phyloP scores from a whole-genome alignment of 129 eudicot species.

The Dittrichia graveolens region DNA sequence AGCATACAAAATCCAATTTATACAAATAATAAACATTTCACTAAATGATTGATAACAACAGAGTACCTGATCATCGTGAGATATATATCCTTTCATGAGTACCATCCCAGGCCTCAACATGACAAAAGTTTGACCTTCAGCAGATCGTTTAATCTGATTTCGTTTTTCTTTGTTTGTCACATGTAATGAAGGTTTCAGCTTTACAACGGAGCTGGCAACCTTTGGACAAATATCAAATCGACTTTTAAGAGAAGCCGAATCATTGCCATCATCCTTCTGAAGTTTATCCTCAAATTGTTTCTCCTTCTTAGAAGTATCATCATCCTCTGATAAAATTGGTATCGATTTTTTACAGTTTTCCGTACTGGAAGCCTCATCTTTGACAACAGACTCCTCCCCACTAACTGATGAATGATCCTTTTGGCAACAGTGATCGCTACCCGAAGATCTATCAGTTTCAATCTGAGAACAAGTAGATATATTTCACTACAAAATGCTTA shows the following conservation, averaged over 20 bases:
- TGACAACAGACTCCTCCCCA: neutral
- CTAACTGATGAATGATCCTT: neutral
- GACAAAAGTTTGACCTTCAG: slow-evolving; percentile 23
- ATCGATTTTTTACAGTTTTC: slow-evolving; percentile 5
- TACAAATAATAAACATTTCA: neutral
- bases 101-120: slow-evolving; percentile 78
- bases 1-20: neutral
- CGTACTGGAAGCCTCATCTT: slow-evolving; percentile 12
- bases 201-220: slow-evolving; percentile 18
- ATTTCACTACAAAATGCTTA: neutral
- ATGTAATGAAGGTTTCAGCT: slow-evolving; percentile 53
- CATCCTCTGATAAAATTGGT: neutral
- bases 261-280: slow-evolving; percentile 23
- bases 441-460: slow-evolving; percentile 26
- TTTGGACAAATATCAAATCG: slow-evolving; percentile 63
- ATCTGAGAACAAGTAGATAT: slow-evolving; percentile 18
- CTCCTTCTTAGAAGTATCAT: neutral
- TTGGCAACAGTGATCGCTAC: neutral
- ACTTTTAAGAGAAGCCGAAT: neutral
- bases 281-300: slow-evolving; percentile 13
- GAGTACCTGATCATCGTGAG: slow-evolving; percentile 64
- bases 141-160: slow-evolving; percentile 31
- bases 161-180: slow-evolving; percentile 46
- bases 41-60: neutral
- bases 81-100: slow-evolving; percentile 59